phyloP scores from a whole-genome alignment of 176 grass and related monocot species.

The Tuctoria greenei region DNA sequence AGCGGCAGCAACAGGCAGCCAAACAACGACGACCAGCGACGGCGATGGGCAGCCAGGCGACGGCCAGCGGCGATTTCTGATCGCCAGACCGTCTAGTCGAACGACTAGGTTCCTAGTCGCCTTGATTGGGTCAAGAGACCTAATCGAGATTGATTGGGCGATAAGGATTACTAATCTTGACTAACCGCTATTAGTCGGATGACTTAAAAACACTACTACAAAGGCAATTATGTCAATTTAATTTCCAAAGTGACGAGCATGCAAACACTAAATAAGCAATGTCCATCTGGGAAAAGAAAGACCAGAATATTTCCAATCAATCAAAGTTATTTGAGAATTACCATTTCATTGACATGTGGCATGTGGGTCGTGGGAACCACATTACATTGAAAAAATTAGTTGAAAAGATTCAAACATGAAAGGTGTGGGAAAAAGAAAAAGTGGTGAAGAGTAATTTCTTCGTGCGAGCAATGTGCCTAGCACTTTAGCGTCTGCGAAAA shows the following conservation, averaged over 20 bases:
- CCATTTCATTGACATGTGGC: not conserved
- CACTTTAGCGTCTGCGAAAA: constrained; percentile 6
- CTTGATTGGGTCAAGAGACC: no score
- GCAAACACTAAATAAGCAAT: not conserved
- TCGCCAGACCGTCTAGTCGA: no score
- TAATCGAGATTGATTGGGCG: no score
- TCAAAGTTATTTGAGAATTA: not conserved
- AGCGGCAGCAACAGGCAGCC: no score
- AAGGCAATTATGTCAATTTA: not conserved
- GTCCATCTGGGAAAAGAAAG: not conserved
- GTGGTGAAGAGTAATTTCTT: constrained; percentile 12
- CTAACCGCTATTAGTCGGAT: no score
- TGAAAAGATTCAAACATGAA: not conserved
- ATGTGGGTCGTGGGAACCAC: not conserved
- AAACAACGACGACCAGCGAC: no score
- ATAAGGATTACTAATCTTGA: no score
- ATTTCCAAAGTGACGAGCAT: not conserved
- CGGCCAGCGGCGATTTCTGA: no score
- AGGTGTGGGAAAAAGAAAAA: not conserved
- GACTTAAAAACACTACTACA: no score
- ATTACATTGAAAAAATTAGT: not conserved
- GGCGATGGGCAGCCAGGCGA: no score
- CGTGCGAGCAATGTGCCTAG: not conserved
- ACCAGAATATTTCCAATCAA: not conserved
- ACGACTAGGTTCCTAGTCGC: no score